phyloP scores from a whole-genome alignment of 2,329 filamentous ascomycete genomes.

The Sporothrix brunneoviolacea region DNA sequence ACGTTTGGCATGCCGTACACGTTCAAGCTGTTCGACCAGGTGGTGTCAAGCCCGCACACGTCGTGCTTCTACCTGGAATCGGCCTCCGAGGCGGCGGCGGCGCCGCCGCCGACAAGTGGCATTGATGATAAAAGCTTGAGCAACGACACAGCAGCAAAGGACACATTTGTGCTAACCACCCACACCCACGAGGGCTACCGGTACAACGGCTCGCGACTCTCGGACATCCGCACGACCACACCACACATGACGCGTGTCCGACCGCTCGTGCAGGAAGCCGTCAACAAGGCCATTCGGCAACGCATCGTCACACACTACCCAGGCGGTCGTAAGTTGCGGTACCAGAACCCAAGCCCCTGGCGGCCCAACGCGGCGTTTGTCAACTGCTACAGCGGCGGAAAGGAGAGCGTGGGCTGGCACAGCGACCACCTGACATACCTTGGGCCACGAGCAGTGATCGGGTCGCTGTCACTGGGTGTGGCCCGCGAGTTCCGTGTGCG shows the following conservation, averaged over 20 bases:
- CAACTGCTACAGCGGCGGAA: conserved; percentile 81
- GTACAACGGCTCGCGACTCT: conserved; percentile 74
- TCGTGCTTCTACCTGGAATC: conserved; percentile 76
- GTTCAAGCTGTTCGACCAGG: conserved; percentile 81
- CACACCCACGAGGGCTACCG: conserved; percentile 53
- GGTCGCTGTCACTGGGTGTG: conserved; percentile 83
- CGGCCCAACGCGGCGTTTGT: conserved; percentile 85
- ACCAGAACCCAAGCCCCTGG: conserved; percentile 71
- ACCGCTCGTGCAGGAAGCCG: conserved; percentile 61
- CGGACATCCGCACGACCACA: conserved; percentile 69
- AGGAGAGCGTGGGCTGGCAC: conserved; percentile 85
- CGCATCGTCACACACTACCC: conserved; percentile 66
- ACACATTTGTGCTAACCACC: conserved; percentile 1
- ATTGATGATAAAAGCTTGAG: not conserved
- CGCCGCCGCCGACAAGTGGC: conserved; percentile 50
- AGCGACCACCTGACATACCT: conserved; percentile 90
- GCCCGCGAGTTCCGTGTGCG: conserved; percentile 89
- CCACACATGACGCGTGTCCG: conserved; percentile 67
- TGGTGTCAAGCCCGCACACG: conserved; percentile 80
- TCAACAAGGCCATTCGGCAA: conserved; percentile 69
- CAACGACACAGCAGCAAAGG: not conserved
- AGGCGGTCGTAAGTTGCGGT: conserved; percentile 63
- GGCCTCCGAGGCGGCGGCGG: conserved; percentile 55
- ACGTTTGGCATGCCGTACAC: conserved; percentile 58
- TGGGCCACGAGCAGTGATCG: conserved; percentile 81